Base-by-base conservation (phyloP, 441 rosid species). In the Jatropha multifida region DNA sequence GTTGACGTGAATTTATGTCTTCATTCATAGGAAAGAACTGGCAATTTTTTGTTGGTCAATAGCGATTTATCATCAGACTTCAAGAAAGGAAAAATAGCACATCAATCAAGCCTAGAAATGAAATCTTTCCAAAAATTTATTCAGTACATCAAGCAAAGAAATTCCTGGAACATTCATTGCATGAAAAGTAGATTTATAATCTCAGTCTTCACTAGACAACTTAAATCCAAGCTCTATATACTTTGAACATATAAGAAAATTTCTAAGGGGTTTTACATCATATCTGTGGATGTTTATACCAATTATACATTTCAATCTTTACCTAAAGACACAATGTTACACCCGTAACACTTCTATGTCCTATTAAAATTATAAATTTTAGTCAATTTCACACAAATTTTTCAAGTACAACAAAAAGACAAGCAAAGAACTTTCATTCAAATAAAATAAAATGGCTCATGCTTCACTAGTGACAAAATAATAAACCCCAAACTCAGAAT, bases 11-110 rank as follows among this genome's bases (percentile, higher is more conserved):
- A 77, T 81, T 71, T 75, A 87, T 74, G 79, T 90, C 91, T 64
- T 88, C 84, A 77, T 90, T 95, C 80, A 81, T 3, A 63, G 90
- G 85, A 83, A 89, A 90, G 81, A 95, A 93, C 99, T 95, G 94
- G 70, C 68, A 73, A 56, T 71, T 26, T 54, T 48, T 76, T 37
- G 65, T 71, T 75, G 68, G 78, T 54, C 72, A 73, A 73, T 17
- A 67, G 52, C 74, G 23, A 41, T 72, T 68, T 48, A 71, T 26
- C 60, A 77, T 79, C 61, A 78, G 62, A 73, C 17, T 65, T 48
- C 74, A 61, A 12, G 60, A 54, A 68, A 32, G 40, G 40, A 42
- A 60, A 11, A 63, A 72, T 41, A 61, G 17, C 7, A 78, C 40
- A 46, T 58, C 62, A 71, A n/a, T 55, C 7, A 55, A 55, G 11